These are phyloP conservation scores for Emiliania huxleyi DNA, from an alignment of 78 protist species.

Conservation along the genomic window DNA sequence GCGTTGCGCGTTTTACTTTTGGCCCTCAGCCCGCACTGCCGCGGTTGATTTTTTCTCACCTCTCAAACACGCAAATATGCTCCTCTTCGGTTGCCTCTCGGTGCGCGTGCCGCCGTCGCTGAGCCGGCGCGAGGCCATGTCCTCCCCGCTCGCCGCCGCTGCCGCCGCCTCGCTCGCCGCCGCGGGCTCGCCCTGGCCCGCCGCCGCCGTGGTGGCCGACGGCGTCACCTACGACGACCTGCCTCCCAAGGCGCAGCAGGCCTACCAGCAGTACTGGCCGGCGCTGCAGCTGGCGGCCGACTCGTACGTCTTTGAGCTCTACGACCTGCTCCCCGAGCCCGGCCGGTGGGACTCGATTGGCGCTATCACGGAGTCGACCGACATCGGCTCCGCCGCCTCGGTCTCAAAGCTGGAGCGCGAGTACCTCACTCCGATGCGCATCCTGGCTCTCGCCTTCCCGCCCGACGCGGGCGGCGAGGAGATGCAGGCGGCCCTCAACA, in stretches of 20 bases:
- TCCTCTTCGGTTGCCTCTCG: too few species aligned
- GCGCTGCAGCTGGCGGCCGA: not conserved
- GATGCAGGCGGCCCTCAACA: not conserved
- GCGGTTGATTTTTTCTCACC: too few species aligned
- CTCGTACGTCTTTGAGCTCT: not conserved
- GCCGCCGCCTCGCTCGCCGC: too few species aligned
- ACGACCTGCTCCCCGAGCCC: not conserved
- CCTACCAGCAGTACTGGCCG: not conserved
- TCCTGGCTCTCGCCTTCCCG: constrained; percentile 11
- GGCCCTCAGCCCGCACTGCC: too few species aligned
- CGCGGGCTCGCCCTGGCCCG: not conserved
- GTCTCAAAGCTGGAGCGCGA: not conserved
- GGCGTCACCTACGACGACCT: not conserved
- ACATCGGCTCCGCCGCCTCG: constrained; percentile 10
- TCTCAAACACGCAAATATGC: too few species aligned
- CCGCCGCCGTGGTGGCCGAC: not conserved
- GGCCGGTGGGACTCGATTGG: not conserved
- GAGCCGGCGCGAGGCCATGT: too few species aligned
- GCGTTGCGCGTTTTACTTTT: too few species aligned
- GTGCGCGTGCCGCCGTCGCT: too few species aligned
- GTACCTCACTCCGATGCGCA: not conserved
- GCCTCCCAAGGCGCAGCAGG: not conserved
- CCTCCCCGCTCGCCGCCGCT: too few species aligned
- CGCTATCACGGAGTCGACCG: not conserved
- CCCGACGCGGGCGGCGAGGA: constrained; percentile 12